Percentiles rank a stretch among this genome's conserved stretches.
These are phyloP conservation scores for Penicillium sp. DNA, from an alignment of 2,329 filamentous ascomycete genomes.

Conservation along the genomic window DNA sequence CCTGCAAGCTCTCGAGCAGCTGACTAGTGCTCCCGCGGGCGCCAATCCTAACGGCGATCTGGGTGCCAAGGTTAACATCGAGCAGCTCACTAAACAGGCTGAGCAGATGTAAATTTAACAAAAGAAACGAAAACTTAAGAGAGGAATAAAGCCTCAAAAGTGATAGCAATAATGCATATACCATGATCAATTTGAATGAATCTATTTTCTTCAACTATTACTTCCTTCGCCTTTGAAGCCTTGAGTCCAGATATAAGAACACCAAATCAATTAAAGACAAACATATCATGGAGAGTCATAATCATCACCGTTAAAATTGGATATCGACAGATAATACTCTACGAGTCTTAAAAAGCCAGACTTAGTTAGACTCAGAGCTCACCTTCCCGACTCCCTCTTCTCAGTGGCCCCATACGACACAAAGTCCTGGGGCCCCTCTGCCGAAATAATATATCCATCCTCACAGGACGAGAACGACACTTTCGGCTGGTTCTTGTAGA, in stretches of 20 bases:
- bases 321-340: neutral
- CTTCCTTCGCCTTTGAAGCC: neutral
- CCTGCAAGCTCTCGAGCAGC: slow-evolving; percentile 44
- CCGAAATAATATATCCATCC: slow-evolving; percentile 55
- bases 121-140: neutral
- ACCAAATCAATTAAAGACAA: neutral
- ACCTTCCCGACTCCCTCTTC: slow-evolving; percentile 12
- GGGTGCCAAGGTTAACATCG: slow-evolving; percentile 38
- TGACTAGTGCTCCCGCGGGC: slow-evolving; percentile 30
- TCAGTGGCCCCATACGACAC: slow-evolving; percentile 18
- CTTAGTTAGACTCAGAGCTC: neutral
- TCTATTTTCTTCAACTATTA: slow-evolving; percentile 1
- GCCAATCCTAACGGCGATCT: slow-evolving; percentile 27
- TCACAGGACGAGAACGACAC: slow-evolving; percentile 57
- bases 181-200: slow-evolving; percentile 4
- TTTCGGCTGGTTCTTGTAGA: slow-evolving; percentile 53
- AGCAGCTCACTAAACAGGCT: slow-evolving; percentile 39
- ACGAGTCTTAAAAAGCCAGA: no score
- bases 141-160: slow-evolving; percentile 2
- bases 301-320: neutral
- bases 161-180: slow-evolving; percentile 20
- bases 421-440: slow-evolving; percentile 54
- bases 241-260: neutral
- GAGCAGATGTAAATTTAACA: slow-evolving; percentile 29
- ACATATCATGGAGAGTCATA: neutral